Evolutionary conservation across 768 basidiomycete species (phyloP), one percentile per base, ranked within the genome.

Genomic region (Xerocomellus intermedius): DNA sequence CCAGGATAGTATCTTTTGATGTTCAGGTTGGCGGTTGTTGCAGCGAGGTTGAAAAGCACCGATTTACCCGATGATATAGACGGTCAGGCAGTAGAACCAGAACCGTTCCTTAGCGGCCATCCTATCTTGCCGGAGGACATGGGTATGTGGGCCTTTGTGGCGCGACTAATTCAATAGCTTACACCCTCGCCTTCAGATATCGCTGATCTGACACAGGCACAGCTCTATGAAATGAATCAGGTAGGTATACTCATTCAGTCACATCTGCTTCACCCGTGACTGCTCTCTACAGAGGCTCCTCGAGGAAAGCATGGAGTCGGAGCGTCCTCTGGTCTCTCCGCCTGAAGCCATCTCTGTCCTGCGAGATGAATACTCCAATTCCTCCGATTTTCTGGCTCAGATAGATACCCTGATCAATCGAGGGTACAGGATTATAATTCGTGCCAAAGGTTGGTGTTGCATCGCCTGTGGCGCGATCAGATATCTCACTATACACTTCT

Each of bases 361-460:
- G 42, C 82, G 86, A 28, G 74, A 69, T 6, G 89, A 91, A 71
- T 92, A 92, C 61, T 74, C 75, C 33, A 84, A 83, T 3, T 77
- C 83, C 0, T 73, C 73, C 9, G 64, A 73, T 6, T 91, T 94
- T 64, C 65, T 88, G 6, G 75, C 79, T 52, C 91, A 96, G 73
- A 87, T 98, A 56, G 82, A 89, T 59, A 83, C 82, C 73, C 73
- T 98, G 21, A 72, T 75, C 44, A 62, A 60, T 16, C 73, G 83
- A 42, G 92, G 91, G 2, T 94, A 82, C 73, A 74, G 74, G 33
- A 75, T 73, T 12, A 76, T 96, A 41, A 79, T 91, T 64, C 76
- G 91, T 50, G 82, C 88, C 0, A 80, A 85, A 72, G 93, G 94
- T 74, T 10, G 73, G 48, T 76, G 74, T 61, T 50, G 66, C 33